Evolutionary conservation across 1,284 basidiomycete genomes (phyloP), one percentile per base, ranked within the genome.

Genomic region (Mycosarcoma mackinlayi): DNA sequence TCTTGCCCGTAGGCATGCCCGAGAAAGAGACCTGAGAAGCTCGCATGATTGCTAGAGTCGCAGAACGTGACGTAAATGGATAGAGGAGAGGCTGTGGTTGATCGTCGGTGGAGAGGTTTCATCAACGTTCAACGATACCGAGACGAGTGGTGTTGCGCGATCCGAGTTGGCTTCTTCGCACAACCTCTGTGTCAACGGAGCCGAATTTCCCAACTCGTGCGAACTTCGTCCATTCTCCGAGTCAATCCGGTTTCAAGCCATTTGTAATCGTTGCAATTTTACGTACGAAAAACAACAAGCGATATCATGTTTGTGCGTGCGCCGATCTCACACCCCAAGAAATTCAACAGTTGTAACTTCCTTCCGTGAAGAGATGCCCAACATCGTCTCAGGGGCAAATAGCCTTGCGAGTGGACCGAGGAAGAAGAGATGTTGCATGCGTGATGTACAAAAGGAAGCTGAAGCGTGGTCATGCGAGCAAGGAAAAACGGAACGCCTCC

Each of bases 1-100:
- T 79, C 54, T 69, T 70, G 63, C 77, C 77, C 42, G 77, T 76
- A 50, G 77, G 77, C 77, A 79, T 79, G 25, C 74, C 74, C 38
- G 73, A 73, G 52, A 73, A 65, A 11, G 52, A 28, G 27, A 61
- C 59, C 52, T 68, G 73, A 66, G 73, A 70, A 47, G 69, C 63
- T 27, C 69, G 53, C 73, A 75, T 75, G 28, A 6, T 72, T 35
- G 31, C 30, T 21, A 28, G 11, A 41, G 38, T 16, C 6, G 21
- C n/a, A 25, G 40, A 18, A 31, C 23, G 53, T 40, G 46, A 37
- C 14, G 55, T 31, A 38, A 49, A 24, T 37, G 44, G 23, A 37
- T 35, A 33, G 7, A 51, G 21, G 27, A n/a, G n/a, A n/a, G n/a
- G n/a, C n/a, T 16, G 33, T 25, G 46, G 40, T 38, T 42, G 57